A percentile compares a stretch with the other conserved stretches of the same genome.
phyloP scores from a whole-genome alignment of 805 yeast genomes.

The Starmerella floricola region DNA sequence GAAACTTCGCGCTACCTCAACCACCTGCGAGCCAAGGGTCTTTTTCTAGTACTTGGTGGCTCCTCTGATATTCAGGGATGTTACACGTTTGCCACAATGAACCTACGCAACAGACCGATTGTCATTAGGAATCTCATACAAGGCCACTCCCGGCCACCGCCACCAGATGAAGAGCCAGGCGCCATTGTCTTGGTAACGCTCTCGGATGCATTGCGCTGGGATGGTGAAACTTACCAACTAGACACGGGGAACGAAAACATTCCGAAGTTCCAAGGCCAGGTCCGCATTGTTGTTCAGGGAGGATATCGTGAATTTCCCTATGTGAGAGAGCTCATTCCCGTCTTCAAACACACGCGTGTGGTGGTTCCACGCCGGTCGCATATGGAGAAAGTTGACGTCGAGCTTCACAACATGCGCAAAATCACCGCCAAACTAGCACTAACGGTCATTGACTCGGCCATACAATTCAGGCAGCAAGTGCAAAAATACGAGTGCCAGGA shows the following conservation, averaged over 20 bases:
- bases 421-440: conserved; percentile 56
- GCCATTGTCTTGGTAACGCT: conserved; percentile 67
- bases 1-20: conserved; percentile 41
- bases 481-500: conserved; percentile 62
- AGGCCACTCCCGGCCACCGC: conserved; percentile 28
- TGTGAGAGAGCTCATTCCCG: conserved; percentile 21
- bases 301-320: conserved; percentile 47
- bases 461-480: conserved; percentile 35
- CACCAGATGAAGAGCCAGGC: conserved; percentile 30
- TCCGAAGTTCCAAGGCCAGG: conserved; percentile 50
- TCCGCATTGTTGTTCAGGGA: conserved; percentile 57
- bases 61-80: conserved; percentile 38
- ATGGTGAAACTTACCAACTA: conserved; percentile 58
- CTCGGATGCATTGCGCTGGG: conserved; percentile 80
- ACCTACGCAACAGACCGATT: conserved; percentile 34
- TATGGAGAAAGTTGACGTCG: conserved; percentile 57
- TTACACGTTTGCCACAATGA: conserved; percentile 65
- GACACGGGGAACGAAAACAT: conserved; percentile 26
- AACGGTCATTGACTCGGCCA: conserved; percentile 50
- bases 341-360: conserved; percentile 12
- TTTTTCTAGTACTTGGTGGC: conserved; percentile 66
- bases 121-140: conserved; percentile 25
- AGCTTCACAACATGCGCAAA: conserved; percentile 52
- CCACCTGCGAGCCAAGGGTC: conserved; percentile 50
- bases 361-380: conserved; percentile 41